These are phyloP conservation scores for Euphorbia pulcherrima DNA, from an alignment of 345 rosid genomes.

Conservation along the genomic window DNA sequence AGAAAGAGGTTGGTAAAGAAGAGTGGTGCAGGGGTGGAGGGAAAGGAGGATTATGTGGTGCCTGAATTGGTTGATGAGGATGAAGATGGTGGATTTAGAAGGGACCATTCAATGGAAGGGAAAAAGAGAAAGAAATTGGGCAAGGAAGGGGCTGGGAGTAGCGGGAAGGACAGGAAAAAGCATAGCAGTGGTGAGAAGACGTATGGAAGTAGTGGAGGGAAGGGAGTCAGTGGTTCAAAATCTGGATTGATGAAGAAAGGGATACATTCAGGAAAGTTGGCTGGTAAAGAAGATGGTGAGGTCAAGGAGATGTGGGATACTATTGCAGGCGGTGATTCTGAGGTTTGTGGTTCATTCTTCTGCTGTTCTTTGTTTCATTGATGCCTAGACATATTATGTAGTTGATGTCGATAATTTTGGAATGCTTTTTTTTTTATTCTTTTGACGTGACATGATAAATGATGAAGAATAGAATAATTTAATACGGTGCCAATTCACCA, in stretches of 20 bases:
- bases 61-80: slow-evolving; percentile 61
- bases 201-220: slow-evolving; percentile 34
- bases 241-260: slow-evolving; percentile 32
- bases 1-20: slow-evolving; percentile 86
- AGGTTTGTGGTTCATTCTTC: slow-evolving; percentile 34
- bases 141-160: slow-evolving; percentile 26
- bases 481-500: slow-evolving; percentile 4
- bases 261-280: slow-evolving; percentile 16
- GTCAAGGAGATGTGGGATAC: slow-evolving; percentile 97
- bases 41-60: slow-evolving; percentile 19
- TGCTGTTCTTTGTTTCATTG: not conserved
- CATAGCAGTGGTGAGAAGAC: slow-evolving; percentile 35
- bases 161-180: slow-evolving; percentile 55
- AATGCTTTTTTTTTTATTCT: not conserved
- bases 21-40: slow-evolving; percentile 31
- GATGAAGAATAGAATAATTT: slow-evolving; percentile 1
- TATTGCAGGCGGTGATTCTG: slow-evolving; percentile 79
- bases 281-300: slow-evolving; percentile 54
- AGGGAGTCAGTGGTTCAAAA: slow-evolving; percentile 37
- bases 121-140: slow-evolving; percentile 54
- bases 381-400: not conserved
- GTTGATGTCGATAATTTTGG: slow-evolving; percentile 4
- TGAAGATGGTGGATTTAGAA: slow-evolving; percentile 35
- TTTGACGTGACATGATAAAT: not conserved
- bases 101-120: slow-evolving; percentile 41